Evolutionary conservation across 1,139 yeast species (phyloP).

Genomic region (Taphrina wiesneri): DNA sequence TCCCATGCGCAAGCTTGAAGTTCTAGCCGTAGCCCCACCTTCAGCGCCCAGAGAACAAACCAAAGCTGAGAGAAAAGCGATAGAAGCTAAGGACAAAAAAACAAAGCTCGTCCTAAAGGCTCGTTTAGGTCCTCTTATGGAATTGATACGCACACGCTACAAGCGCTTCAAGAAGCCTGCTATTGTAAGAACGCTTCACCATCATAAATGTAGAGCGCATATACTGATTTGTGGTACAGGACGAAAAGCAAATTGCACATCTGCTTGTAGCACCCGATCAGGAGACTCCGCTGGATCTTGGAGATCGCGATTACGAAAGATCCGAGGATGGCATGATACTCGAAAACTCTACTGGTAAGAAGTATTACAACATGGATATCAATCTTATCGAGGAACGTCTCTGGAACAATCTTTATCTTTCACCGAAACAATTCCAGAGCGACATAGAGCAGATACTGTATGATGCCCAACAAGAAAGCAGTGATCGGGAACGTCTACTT

Average conservation of each 20-base stretch:
- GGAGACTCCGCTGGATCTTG: conserved; percentile 38
- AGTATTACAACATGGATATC: conserved; percentile 82
- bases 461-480: conserved; percentile 74
- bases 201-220: too few relatives aligned
- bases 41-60: conserved; percentile 42
- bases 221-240: background rate
- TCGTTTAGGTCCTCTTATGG: conserved; percentile 85
- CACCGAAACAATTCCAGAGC: conserved; percentile 82
- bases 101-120: conserved; percentile 80
- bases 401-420: conserved; percentile 95
- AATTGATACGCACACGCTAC: conserved; percentile 78
- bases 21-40: conserved; percentile 50
- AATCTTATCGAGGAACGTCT: conserved; percentile 91
- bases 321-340: conserved; percentile 72
- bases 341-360: conserved; percentile 72
- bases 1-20: conserved; percentile 48
- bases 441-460: conserved; percentile 81
- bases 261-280: conserved; percentile 31
- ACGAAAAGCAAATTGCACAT: conserved; percentile 22
- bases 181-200: conserved; percentile 51
- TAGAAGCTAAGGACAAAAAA: conserved; percentile 72
- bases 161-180: conserved; percentile 88
- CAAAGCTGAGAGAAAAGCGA: conserved; percentile 50
- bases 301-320: conserved; percentile 55
- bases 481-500: conserved; percentile 49